Evolutionary conservation across 2,329 filamentous ascomycete genomes (phyloP).

Genomic region (Fusarium sp.): DNA sequence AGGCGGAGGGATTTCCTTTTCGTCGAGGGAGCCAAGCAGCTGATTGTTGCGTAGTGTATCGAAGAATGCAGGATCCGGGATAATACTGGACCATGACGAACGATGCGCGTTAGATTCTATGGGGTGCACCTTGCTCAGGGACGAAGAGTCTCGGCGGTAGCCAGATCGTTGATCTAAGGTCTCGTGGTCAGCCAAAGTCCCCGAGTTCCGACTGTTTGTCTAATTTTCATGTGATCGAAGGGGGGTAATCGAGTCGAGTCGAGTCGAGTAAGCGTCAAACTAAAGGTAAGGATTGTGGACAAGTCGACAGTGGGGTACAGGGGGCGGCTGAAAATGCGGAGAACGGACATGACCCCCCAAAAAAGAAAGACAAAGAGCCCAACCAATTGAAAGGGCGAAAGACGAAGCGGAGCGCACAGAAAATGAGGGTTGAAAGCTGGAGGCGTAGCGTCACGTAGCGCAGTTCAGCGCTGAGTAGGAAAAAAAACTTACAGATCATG

Average conservation of each 20-base stretch:
- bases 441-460: constrained; percentile 10
- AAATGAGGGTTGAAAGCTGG: constrained; percentile 26
- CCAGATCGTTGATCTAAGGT: constrained; percentile 54
- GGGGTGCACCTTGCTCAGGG: constrained; percentile 48
- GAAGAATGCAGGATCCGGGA: constrained; percentile 51
- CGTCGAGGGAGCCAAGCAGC: constrained; percentile 60
- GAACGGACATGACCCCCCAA: constrained; percentile 44
- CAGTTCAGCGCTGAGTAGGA: not conserved
- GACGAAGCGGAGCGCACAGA: constrained; percentile 29
- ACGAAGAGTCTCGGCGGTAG: constrained; percentile 50
- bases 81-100: constrained; percentile 49
- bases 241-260: not conserved
- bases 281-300: not conserved
- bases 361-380: constrained; percentile 15
- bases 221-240: constrained; percentile 43
- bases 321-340: constrained; percentile 45
- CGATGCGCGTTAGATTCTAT: constrained; percentile 40
- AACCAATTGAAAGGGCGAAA: constrained; percentile 32
- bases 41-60: constrained; percentile 55
- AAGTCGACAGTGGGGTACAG: constrained; percentile 37
- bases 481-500: constrained; percentile 59
- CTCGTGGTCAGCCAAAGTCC: constrained; percentile 48
- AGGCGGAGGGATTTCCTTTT: constrained; percentile 54
- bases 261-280: constrained; percentile 12
- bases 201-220: constrained; percentile 6